Evolutionary conservation across 179 eudicot genomes (phyloP).

Genomic region (Actinidia polygama): DNA sequence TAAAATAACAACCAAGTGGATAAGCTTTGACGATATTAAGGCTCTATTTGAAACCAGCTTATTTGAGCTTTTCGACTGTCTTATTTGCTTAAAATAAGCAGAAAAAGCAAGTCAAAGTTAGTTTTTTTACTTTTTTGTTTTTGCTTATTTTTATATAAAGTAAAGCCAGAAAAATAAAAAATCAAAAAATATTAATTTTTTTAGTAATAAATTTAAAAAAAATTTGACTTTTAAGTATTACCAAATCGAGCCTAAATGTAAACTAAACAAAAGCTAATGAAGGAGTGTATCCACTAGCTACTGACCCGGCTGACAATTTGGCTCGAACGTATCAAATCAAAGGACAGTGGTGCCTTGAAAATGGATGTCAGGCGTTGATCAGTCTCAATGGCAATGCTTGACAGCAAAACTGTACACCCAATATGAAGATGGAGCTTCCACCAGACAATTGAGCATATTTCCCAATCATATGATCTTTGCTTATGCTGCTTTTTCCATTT

Average conservation of each 20-base stretch:
- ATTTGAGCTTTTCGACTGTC: too few species aligned
- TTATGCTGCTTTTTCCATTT: conserved; percentile 52
- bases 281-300: background rate
- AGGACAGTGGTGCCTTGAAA: conserved; percentile 81
- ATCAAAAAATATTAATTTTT: too few species aligned
- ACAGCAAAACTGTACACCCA: conserved; percentile 80
- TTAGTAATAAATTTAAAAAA: too few species aligned
- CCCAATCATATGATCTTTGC: conserved; percentile 51
- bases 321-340: conserved; percentile 84
- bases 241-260: too few species aligned
- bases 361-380: conserved; percentile 62
- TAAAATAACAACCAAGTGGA: conserved; percentile 6
- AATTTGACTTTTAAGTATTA: too few species aligned
- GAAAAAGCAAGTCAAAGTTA: too few species aligned
- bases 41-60: too few species aligned
- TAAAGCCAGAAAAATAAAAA: too few species aligned
- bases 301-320: conserved; percentile 77
- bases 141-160: too few species aligned
- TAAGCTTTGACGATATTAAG: background rate
- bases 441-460: conserved; percentile 68
- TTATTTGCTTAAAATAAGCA: too few species aligned
- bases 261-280: background rate
- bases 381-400: conserved; percentile 83
- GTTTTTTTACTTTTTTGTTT: too few species aligned
- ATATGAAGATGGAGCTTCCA: conserved; percentile 79